Percentiles rank a stretch among this genome's conserved stretches.
phyloP scores from a whole-genome alignment of 1,139 yeast species.

The Chernovozyma sophiae-reginae region DNA sequence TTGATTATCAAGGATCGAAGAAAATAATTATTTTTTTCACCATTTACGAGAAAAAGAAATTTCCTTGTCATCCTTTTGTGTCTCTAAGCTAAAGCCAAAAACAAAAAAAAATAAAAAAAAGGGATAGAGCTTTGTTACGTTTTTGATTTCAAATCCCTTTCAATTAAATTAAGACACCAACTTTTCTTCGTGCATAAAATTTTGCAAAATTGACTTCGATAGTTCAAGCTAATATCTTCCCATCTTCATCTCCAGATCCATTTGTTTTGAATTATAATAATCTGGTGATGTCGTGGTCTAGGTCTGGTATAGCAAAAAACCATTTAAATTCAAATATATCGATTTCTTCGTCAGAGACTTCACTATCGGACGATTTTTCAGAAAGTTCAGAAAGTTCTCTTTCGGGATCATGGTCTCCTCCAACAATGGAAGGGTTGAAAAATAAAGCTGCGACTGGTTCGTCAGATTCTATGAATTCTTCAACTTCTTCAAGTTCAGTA shows the following conservation, averaged over 20 bases:
- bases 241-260: constrained; percentile 1
- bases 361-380: constrained; percentile 2
- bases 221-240: neutral
- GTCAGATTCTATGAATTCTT: constrained; percentile 7
- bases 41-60: neutral
- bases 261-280: neutral
- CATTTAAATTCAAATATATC: neutral
- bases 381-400: constrained; percentile 6
- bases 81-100: no score
- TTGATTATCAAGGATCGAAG: neutral
- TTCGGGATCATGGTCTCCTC: constrained; percentile 7
- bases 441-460: constrained; percentile 4
- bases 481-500: neutral
- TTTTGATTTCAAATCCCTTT: no score
- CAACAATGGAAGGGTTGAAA: neutral
- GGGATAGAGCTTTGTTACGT: neutral
- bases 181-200: neutral
- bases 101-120: no score
- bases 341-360: constrained; percentile 4
- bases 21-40: neutral
- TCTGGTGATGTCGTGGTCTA: constrained; percentile 1
- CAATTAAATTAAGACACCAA: no score
- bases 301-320: neutral
- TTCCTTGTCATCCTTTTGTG: neutral
- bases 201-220: neutral